Base-by-base conservation (phyloP, 2,329 filamentous ascomycete genomes). In the Cryphonectria japonica region DNA sequence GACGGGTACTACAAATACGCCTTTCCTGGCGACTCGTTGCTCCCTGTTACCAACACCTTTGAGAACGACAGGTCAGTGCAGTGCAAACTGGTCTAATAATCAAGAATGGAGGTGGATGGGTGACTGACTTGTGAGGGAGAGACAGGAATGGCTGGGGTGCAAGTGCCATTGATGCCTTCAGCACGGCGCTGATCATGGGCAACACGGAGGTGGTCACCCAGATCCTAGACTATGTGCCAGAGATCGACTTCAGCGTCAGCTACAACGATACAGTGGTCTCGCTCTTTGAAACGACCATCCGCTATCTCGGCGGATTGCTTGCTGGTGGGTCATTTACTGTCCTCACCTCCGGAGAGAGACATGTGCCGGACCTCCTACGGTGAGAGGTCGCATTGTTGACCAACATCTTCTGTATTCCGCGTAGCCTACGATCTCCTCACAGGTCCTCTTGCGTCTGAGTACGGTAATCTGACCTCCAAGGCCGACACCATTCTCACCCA, bases 281-380 rank as follows among this genome's bases (percentile, higher is more conserved):
- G 52, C 81, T 97, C 9, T 97, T 97, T 76, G 94, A 97, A 81
- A 97, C 93, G 0, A 97, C 93, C 0, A 97, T 97, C 77, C 90
- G 94, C 39, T 97, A 97, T 76, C 82, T 97, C 0, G 94, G 89
- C 13, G 94, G 94, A 22, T 85, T 97, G 76, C 78, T 97, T 11
- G 92, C 94, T 2, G 93, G 91, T 87, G 76, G 66, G 61, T 29
- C 7, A 2, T 46, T 39, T 2, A 2, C 32, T 46, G 5, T 37
- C 29, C 19, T 34, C 4, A n/a, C 11, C 9, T 14, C 37, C 19
- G 41, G 57, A 37, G 13, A 9, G 19, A 39, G 14, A 16, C 37
- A 41, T 39, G 43, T 50, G 43, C 43, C 11, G 26, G 22, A 11
- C n/a, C n/a, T 16, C 52, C 13, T 14, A 16, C 26, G 2, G 26